Evolutionary conservation across 1,284 basidiomycete species (phyloP).

Genomic region (Boletus smithii): DNA sequence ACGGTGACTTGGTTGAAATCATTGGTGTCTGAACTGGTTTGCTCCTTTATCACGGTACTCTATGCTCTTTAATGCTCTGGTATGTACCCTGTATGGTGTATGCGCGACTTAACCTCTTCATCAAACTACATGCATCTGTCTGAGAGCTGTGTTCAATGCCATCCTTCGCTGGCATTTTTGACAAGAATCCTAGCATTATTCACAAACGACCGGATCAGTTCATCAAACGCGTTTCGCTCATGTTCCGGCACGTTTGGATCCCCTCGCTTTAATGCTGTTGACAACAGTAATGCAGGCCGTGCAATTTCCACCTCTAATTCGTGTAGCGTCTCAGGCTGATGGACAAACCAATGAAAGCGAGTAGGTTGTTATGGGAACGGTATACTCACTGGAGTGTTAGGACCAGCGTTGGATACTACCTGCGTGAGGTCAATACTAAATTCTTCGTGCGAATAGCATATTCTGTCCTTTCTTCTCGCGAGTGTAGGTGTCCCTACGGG

Average conservation of each 20-base stretch:
- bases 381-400: slow-evolving; percentile 47
- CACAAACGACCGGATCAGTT: slow-evolving; percentile 78
- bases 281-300: slow-evolving; percentile 56
- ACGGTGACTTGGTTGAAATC: slow-evolving; percentile 73
- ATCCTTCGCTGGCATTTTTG: slow-evolving; percentile 54
- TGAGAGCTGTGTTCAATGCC: slow-evolving; percentile 28
- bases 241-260: slow-evolving; percentile 54
- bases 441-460: slow-evolving; percentile 91
- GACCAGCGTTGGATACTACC: slow-evolving; percentile 57
- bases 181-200: slow-evolving; percentile 75
- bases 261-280: slow-evolving; percentile 55
- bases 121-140: background rate
- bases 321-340: slow-evolving; percentile 61
- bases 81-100: too few relatives aligned
- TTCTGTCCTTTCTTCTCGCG: slow-evolving; percentile 81
- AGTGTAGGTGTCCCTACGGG: slow-evolving; percentile 57
- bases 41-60: slow-evolving; percentile 4
- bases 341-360: slow-evolving; percentile 2
- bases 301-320: slow-evolving; percentile 74
- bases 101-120: too few relatives aligned
- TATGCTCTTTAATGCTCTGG: slow-evolving; percentile 15
- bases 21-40: slow-evolving; percentile 48
- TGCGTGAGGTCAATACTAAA: slow-evolving; percentile 93
- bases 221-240: slow-evolving; percentile 73
- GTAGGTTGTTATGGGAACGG: background rate